Evolutionary conservation across 2,329 filamentous ascomycete species (phyloP).

Genomic region (Zymoseptoria tritici): DNA sequence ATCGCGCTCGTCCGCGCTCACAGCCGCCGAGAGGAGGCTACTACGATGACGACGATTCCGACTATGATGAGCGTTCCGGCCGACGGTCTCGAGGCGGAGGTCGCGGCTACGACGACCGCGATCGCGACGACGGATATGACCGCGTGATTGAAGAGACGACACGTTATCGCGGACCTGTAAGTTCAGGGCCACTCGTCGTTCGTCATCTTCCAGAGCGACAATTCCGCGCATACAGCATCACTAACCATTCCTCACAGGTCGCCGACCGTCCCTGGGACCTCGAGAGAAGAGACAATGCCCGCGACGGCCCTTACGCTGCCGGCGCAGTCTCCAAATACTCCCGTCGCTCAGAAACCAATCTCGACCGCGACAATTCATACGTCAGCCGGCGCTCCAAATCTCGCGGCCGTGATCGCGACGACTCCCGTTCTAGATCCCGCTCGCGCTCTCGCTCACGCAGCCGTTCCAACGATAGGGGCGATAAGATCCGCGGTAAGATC

Average conservation of each 20-base stretch:
- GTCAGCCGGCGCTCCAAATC: conserved; percentile 12
- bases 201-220: conserved; percentile 9
- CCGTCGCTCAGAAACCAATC: conserved; percentile 21
- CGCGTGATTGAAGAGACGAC: conserved; percentile 27
- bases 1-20: conserved; percentile 16
- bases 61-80: conserved; percentile 26
- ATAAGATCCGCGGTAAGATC: conserved; percentile 23
- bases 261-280: conserved; percentile 15
- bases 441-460: conserved; percentile 21
- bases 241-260: conserved; percentile 19
- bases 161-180: conserved; percentile 27
- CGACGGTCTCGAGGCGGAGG: conserved; percentile 14
- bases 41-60: conserved; percentile 26
- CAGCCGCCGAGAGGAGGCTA: conserved; percentile 22
- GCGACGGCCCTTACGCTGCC: conserved; percentile 16
- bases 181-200: conserved; percentile 24
- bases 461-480: conserved; percentile 18
- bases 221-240: background rate
- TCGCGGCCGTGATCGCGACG: conserved; percentile 14
- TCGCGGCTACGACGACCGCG: conserved; percentile 22
- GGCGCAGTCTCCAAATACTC: conserved; percentile 22
- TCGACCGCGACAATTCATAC: conserved; percentile 15
- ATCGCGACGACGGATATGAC: conserved; percentile 10
- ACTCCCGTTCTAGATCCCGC: conserved; percentile 12
- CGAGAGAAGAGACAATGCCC: conserved; percentile 12